Evolutionary conservation across 345 rosid genomes (phyloP), one percentile per base, ranked within the genome.

Genomic region (Arabidopsis suecica): DNA sequence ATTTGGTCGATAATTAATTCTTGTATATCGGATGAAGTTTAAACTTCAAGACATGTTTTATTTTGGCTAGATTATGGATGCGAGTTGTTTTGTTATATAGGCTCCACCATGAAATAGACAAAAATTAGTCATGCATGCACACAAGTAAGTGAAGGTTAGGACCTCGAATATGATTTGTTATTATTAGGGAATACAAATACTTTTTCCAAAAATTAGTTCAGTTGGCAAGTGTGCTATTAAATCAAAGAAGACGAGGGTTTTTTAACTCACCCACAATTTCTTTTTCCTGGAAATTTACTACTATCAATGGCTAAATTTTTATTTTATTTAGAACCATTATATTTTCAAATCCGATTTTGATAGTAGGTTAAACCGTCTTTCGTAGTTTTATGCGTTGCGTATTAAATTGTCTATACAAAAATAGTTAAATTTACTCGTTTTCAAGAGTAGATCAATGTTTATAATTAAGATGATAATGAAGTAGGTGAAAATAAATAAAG

Each of bases 291-390:
- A 40, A 28, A 40, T 32, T 10, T 59, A 22, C 10, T 12, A 30
- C 10, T 28, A 20, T 30, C 42, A 53, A 51, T 32, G 33, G 7
- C 33, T 61, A 40, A 34, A 9, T 61, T 62, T 72, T 62, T 72
- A 9, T 50, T 36, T 40, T 49, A 9, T 72, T 71, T 40, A 33
- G 9, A 22, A 50, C 1, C 30, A 49, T 37, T 22, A 36, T n/a
- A 7, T 28, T 41, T 63, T 18, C 22, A 55, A 41, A 5, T 13
- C 41, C 8, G 63, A 55, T 41, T 73, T 62, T 51, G 62, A 72
- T 50, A 53, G 45, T 53, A 62, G 62, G 77, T 64, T 73, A 30
- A 73, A 23, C 18, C 9, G 47, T 73, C 38, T 55, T 63, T 64
- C 28, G 47, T 63, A 37, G 37, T 63, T 55, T 51, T 34, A 73